These are phyloP conservation scores for apple (Malus domestica) DNA, from an alignment of 306 rosid species.

Conservation along the genomic window ASM211411v1 NC_041789.1:14825001-14825500, in stretches of 20 bases:
- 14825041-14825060: slow-evolving; percentile 85
- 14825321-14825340: background rate
- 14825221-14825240: background rate
- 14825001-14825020: slow-evolving; percentile 56
- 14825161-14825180: background rate
- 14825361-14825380: slow-evolving; percentile 49
- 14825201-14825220: background rate
- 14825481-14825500: slow-evolving; percentile 92
- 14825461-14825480: slow-evolving; percentile 93
- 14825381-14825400: slow-evolving; percentile 83
- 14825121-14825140: background rate
- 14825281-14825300: background rate
- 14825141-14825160: background rate
- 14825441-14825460: slow-evolving; percentile 81
- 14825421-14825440: slow-evolving; percentile 86
- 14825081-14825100: slow-evolving; percentile 1
- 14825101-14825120: background rate
- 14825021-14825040: slow-evolving; percentile 73
- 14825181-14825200: background rate
- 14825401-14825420: slow-evolving; percentile 78
- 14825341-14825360: background rate
- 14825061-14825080: slow-evolving; percentile 5
- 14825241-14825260: background rate
- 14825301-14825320: background rate
- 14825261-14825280: background rate